A percentile compares a stretch with the other conserved stretches of the same genome.
phyloP scores from a whole-genome alignment of 768 basidiomycete genomes.

The Tephrocybe sp. region DNA sequence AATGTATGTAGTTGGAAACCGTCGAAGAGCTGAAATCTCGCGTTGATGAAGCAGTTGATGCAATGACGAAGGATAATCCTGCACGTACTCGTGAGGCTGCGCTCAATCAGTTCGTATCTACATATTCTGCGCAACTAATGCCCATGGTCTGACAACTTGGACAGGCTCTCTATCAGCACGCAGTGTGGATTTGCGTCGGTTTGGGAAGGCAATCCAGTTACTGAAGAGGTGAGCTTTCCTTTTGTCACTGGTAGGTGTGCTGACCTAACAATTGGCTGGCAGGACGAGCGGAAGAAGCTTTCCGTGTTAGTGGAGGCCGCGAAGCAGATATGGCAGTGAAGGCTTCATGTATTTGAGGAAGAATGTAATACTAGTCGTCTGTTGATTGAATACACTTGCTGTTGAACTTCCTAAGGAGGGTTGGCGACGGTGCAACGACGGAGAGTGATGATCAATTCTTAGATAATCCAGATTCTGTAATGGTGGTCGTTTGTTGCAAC shows the following conservation, averaged over 20 bases:
- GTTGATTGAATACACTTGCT: no score
- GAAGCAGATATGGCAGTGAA: conserved; percentile 40
- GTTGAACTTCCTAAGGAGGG: no score
- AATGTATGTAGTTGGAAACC: conserved; percentile 42
- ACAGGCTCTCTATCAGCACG: conserved; percentile 54
- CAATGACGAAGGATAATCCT: conserved; percentile 41
- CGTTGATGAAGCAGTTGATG: conserved; percentile 51
- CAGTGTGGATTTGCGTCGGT: conserved; percentile 64
- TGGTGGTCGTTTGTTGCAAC: not conserved
- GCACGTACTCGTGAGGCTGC: conserved; percentile 46
- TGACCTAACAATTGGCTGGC: not conserved
- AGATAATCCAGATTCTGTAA: conserved; percentile 12
- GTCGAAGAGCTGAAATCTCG: conserved; percentile 46
- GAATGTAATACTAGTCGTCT: no score
- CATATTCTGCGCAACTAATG: no score
- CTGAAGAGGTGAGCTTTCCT: conserved; percentile 36
- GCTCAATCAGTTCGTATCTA: conserved; percentile 45
- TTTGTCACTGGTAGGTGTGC: not conserved
- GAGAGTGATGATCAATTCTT: conserved; percentile 13
- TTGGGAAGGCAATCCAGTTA: conserved; percentile 56
- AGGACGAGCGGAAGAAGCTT: conserved; percentile 52
- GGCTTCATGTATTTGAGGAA: no score
- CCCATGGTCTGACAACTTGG: conserved; percentile 8
- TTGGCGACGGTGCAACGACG: not conserved
- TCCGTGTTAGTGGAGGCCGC: conserved; percentile 41